These are phyloP conservation scores for Mucor plumbeus DNA, from an alignment of 371 early-diverging fungal genomes.

Conservation along the genomic window DNA sequence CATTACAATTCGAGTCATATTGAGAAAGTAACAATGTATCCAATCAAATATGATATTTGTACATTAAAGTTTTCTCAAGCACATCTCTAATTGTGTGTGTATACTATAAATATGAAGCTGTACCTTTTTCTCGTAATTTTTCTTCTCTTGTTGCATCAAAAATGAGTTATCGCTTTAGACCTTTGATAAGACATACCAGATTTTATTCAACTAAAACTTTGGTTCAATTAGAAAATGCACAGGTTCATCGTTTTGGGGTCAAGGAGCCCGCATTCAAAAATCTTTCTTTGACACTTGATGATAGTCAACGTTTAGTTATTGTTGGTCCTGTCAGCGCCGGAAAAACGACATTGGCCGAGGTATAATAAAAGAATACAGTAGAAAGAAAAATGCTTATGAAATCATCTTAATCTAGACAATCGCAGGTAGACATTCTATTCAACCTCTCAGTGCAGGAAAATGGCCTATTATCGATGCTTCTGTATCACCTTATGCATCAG, in stretches of 20 bases:
- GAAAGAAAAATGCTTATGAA: neutral
- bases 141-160: constrained; percentile 1
- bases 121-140: neutral
- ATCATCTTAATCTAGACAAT: constrained; percentile 28
- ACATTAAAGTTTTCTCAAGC: constrained; percentile 3
- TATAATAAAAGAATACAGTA: constrained; percentile 1
- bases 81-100: neutral
- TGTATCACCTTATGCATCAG: constrained; percentile 42
- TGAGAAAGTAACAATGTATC: neutral
- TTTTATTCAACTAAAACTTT: constrained; percentile 26
- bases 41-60: neutral
- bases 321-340: constrained; percentile 55
- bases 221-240: constrained; percentile 44
- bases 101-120: neutral
- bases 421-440: constrained; percentile 43
- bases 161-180: constrained; percentile 2
- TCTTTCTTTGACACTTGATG: constrained; percentile 35
- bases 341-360: constrained; percentile 57
- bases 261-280: constrained; percentile 47
- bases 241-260: constrained; percentile 43
- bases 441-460: constrained; percentile 38
- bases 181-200: constrained; percentile 4
- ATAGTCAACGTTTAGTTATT: constrained; percentile 46
- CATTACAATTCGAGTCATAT: neutral
- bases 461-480: constrained; percentile 45